Evolutionary conservation across 495 filamentous ascomycete genomes (phyloP).

Genomic region (Staphylotrichum longicolle): DNA sequence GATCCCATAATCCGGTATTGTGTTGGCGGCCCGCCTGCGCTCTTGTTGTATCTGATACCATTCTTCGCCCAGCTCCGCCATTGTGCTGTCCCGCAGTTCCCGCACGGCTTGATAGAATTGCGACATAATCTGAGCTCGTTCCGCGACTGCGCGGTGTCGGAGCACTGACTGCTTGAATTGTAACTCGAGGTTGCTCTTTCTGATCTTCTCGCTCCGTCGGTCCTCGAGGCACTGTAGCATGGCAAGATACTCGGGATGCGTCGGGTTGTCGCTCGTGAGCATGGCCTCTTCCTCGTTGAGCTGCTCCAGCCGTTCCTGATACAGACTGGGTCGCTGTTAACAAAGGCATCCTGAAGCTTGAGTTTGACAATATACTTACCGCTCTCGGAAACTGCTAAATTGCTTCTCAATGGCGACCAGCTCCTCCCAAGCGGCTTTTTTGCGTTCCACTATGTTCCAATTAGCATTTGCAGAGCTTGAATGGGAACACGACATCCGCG

Average conservation of each 20-base stretch:
- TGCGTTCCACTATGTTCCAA: slow-evolving; percentile 62
- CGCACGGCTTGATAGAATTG: slow-evolving; percentile 84
- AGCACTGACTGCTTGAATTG: slow-evolving; percentile 70
- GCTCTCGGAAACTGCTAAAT: slow-evolving; percentile 81
- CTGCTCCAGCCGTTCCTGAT: slow-evolving; percentile 78
- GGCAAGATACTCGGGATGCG: slow-evolving; percentile 83
- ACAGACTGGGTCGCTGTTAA: slow-evolving; percentile 58
- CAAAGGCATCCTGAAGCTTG: too few species aligned
- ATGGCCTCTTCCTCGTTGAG: slow-evolving; percentile 81
- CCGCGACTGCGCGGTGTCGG: slow-evolving; percentile 69
- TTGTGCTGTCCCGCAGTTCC: slow-evolving; percentile 73
- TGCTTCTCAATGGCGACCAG: slow-evolving; percentile 74
- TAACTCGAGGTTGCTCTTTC: slow-evolving; percentile 66
- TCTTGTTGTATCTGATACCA: slow-evolving; percentile 92
- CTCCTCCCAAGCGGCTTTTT: slow-evolving; percentile 77
- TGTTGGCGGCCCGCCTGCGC: slow-evolving; percentile 74
- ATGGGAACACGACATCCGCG: slow-evolving; percentile 32
- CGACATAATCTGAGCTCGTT: slow-evolving; percentile 75
- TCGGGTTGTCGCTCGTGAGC: slow-evolving; percentile 69
- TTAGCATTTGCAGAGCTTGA: slow-evolving; percentile 38
- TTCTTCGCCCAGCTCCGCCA: slow-evolving; percentile 75
- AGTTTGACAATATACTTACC: slow-evolving; percentile 52
- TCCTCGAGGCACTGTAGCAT: slow-evolving; percentile 82
- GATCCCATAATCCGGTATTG: slow-evolving; percentile 75
- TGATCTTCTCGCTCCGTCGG: slow-evolving; percentile 73